Conservation (phyloP, 345 rosid genomes). For the Bretschneidera sinensis region DNA sequence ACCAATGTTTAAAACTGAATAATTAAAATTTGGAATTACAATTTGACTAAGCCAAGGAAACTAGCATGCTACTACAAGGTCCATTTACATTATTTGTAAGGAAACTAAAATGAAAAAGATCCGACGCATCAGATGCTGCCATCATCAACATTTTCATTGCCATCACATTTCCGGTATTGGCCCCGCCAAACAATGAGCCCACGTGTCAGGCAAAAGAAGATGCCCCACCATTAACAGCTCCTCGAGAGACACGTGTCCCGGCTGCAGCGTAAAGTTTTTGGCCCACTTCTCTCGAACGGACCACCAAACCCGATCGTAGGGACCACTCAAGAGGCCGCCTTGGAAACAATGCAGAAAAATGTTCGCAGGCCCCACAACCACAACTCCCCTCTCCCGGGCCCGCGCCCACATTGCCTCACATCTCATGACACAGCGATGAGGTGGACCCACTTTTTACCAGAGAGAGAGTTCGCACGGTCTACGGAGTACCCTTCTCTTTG, state of each 20-base stretch:
- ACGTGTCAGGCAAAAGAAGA: slow-evolving; percentile 15
- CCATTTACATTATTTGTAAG: not conserved
- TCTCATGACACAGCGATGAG: slow-evolving; percentile 26
- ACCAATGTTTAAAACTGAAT: no score
- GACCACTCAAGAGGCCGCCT: slow-evolving; percentile 52
- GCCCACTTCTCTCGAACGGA: slow-evolving; percentile 30
- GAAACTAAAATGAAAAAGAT: not conserved
- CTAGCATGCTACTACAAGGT: not conserved
- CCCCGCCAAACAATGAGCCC: not conserved
- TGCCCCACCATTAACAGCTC: slow-evolving; percentile 14
- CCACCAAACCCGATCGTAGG: slow-evolving; percentile 40
- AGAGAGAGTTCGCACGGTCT: slow-evolving; percentile 23
- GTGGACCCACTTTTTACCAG: slow-evolving; percentile 13
- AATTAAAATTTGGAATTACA: no score
- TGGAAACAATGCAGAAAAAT: slow-evolving; percentile 35
- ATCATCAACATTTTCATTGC: slow-evolving; percentile 4
- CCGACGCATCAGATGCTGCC: not conserved
- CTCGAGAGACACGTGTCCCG: slow-evolving; percentile 23
- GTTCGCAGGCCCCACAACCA: slow-evolving; percentile 16
- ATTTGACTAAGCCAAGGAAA: not conserved
- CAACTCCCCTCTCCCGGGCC: slow-evolving; percentile 15
- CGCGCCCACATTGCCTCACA: slow-evolving; percentile 31
- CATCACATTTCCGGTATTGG: slow-evolving; percentile 7
- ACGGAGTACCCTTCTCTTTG: slow-evolving; percentile 13
- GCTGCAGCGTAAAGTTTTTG: not conserved